Conservation (phyloP, 495 filamentous ascomycete species). For the Aspergillus cristatus region DNA sequence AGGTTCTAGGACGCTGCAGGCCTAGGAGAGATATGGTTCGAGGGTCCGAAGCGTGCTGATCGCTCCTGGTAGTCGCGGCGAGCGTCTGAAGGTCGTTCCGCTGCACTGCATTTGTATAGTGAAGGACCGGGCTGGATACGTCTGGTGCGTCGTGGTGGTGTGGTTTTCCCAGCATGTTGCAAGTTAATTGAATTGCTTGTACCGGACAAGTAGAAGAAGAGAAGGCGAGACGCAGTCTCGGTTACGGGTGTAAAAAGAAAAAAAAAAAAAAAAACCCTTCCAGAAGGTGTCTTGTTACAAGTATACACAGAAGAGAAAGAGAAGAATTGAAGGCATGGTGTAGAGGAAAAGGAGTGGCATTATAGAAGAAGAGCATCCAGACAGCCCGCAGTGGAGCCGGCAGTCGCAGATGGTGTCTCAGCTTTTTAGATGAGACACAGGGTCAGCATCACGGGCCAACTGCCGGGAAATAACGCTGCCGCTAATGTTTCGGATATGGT, state of each 20-base stretch:
- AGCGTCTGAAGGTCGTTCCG: conserved; percentile 20
- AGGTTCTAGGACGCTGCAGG: conserved; percentile 16
- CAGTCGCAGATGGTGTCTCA: no score
- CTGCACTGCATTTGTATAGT: conserved; percentile 26
- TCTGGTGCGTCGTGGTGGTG: conserved; percentile 15
- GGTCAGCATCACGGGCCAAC: no score
- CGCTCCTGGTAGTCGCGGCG: conserved; percentile 3
- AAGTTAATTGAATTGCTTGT: no score
- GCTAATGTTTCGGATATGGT: no score
- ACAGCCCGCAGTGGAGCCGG: no score
- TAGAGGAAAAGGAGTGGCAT: background rate
- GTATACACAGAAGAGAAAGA: conserved; percentile 14
- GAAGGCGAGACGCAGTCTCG: conserved; percentile 6
- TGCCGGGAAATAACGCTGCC: no score
- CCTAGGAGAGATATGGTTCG: conserved; percentile 8
- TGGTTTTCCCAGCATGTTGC: conserved; percentile 21
- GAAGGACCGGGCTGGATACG: conserved; percentile 27
- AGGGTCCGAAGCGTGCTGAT: conserved; percentile 4
- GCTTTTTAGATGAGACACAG: no score
- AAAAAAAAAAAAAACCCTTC: conserved; percentile 32
- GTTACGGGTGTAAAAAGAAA: conserved; percentile 4
- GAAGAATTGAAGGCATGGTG: conserved; percentile 7
- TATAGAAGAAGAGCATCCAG: no score
- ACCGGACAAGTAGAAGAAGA: background rate
- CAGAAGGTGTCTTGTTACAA: conserved; percentile 31